Evolutionary conservation across 768 basidiomycete genomes (phyloP), one percentile per base, ranked within the genome.

Genomic region (Boletales sp.): DNA sequence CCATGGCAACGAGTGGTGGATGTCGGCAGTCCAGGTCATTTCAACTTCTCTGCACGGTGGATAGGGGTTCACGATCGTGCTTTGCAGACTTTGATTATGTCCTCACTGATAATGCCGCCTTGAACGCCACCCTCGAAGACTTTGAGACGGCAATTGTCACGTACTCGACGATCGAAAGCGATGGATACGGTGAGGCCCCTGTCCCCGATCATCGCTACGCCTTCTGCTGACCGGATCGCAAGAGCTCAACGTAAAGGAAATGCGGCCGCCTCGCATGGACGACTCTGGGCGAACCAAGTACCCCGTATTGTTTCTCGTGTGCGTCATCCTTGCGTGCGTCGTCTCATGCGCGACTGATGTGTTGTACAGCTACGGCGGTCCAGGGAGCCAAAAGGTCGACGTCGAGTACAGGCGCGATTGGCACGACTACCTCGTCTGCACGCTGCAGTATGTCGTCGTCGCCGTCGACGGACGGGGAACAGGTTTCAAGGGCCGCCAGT

Each of bases 251-350:
- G 88, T 90, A 48, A 78, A 88, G 61, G 94, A 97, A 71, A 80
- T 95, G 57, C 82, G 91, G 14, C 97, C 97, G 15, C 92, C 93
- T 5, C 77, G 80, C 51, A 89, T 98, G 84, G 97, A 99, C 59
- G 85, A 89, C 59, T 87, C 91, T 18, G 97, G 97, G n/a, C 83
- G 90, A 39, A 91, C 87, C 9, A 94, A 95, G 66, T 98, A 99
- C 62, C 90, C 97, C 1, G 93, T 97, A 18, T 73, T 99, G 27
- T 93, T 98, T 75, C 75, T 80, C 39, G 90, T 95, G 82, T 94
- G 65, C 59, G 60, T 57, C 24, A 7, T 18, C 11, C 40, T 8
- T 27, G 41, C 21, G 24, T 27, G 5, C 14, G 21, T 32, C 4
- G 31, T 19, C 24, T n/a, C 30, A 21, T 30, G 45, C 14, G 8